Conservation (phyloP, 768 basidiomycete genomes). For the Ramaria sp. region DNA sequence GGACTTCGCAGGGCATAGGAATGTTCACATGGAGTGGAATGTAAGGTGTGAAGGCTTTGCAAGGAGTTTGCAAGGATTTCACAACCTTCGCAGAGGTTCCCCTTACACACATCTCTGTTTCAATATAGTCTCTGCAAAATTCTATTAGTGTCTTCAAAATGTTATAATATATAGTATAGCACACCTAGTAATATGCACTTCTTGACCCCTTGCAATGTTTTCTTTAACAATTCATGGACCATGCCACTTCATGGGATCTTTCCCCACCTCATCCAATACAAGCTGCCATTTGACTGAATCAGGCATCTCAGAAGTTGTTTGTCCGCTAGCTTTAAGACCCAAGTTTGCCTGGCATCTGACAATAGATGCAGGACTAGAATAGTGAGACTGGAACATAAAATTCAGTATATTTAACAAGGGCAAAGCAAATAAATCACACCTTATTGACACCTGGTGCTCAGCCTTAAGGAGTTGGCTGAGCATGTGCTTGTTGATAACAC, state of each 20-base stretch:
- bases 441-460: no score
- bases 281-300: constrained; percentile 23
- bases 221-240: neutral
- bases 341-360: neutral
- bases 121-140: neutral
- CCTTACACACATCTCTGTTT: neutral
- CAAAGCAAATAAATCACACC: no score
- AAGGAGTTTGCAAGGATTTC: no score
- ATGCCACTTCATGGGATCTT: neutral
- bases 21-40: no score
- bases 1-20: no score
- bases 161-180: neutral
- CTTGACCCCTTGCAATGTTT: neutral
- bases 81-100: no score
- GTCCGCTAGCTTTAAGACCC: neutral
- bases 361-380: neutral
- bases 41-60: no score
- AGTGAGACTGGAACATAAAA: no score
- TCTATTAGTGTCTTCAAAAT: neutral
- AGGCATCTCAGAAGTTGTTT: constrained; percentile 17
- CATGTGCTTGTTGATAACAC: no score
- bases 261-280: constrained; percentile 12
- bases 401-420: no score
- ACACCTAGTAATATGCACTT: neutral
- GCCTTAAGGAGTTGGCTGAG: no score